A percentile compares a stretch with the other conserved stretches of the same genome.
phyloP scores from a whole-genome alignment of 305 asterid species.

The Euphrasia arctica region DNA sequence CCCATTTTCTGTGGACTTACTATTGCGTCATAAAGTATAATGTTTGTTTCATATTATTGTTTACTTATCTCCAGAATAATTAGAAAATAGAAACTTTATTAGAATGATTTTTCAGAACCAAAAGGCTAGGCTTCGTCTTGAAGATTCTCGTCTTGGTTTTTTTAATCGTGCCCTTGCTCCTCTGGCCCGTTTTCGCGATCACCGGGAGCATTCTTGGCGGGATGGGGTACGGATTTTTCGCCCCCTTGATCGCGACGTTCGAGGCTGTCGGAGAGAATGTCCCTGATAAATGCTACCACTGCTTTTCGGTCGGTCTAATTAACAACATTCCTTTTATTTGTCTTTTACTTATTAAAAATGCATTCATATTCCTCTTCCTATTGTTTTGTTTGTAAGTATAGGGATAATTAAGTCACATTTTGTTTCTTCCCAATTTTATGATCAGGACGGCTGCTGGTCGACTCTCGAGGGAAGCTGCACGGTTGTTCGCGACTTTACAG shows the following conservation, averaged over 20 bases:
- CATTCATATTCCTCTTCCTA: not conserved
- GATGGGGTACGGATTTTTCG: slow-evolving; percentile 64
- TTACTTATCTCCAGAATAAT: too few species aligned
- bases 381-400: too few species aligned
- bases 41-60: not conserved
- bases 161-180: slow-evolving; percentile 57
- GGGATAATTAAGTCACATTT: too few species aligned
- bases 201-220: slow-evolving; percentile 74
- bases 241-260: slow-evolving; percentile 82
- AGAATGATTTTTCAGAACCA: slow-evolving; percentile 24
- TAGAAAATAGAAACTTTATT: too few species aligned
- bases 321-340: not conserved
- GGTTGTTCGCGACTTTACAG: slow-evolving; percentile 68
- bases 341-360: not conserved
- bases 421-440: not conserved
- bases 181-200: slow-evolving; percentile 68
- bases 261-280: slow-evolving; percentile 69
- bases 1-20: slow-evolving; percentile 85
- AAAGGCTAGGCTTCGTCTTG: slow-evolving; percentile 71
- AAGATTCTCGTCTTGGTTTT: slow-evolving; percentile 47
- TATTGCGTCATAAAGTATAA: slow-evolving; percentile 70
- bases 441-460: slow-evolving; percentile 69
- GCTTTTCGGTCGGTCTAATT: slow-evolving; percentile 57
- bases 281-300: slow-evolving; percentile 52
- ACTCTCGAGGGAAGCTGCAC: slow-evolving; percentile 68